Evolutionary conservation across 495 filamentous ascomycete genomes (phyloP).

Genomic region (Jackrogersella minutella): DNA sequence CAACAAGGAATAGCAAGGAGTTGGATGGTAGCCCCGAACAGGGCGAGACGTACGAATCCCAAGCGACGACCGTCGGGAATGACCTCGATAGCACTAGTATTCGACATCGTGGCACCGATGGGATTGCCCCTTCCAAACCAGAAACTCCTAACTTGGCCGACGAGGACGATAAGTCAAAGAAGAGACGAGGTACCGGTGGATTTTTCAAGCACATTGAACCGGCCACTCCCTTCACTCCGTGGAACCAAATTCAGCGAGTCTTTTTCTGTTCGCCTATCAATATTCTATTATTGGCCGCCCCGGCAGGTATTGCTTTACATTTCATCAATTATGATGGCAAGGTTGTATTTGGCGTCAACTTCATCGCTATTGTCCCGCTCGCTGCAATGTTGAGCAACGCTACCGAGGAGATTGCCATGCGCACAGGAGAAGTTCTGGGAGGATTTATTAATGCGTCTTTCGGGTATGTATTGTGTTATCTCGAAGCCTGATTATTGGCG

Average conservation of each 20-base stretch:
- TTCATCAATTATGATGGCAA: conserved; percentile 63
- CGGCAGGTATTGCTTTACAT: conserved; percentile 77
- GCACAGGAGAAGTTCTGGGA: conserved; percentile 85
- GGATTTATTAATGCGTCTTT: conserved; percentile 89
- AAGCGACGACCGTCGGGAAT: conserved; percentile 36
- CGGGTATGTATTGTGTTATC: conserved; percentile 69
- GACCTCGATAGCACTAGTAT: conserved; percentile 10
- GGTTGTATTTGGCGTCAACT: conserved; percentile 85
- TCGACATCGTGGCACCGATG: conserved; percentile 24
- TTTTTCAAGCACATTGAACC: conserved; percentile 54
- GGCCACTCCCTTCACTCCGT: conserved; percentile 67
- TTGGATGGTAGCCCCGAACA: conserved; percentile 19
- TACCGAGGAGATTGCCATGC: conserved; percentile 86
- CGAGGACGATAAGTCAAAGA: conserved; percentile 44
- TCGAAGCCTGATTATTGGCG: conserved; percentile 16
- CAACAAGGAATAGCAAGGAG: conserved; percentile 32
- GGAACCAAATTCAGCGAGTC: conserved; percentile 73
- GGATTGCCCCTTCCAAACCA: background rate
- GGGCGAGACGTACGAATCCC: conserved; percentile 36
- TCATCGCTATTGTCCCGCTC: conserved; percentile 87
- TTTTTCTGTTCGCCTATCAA: conserved; percentile 87
- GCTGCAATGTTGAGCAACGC: conserved; percentile 91
- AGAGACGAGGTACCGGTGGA: conserved; percentile 45
- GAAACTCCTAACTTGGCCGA: conserved; percentile 1
- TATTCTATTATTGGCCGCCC: conserved; percentile 78